Evolutionary conservation across 495 filamentous ascomycete genomes (phyloP), one percentile per base, ranked within the genome.

Genomic region (Opeltia flavorubescens): DNA sequence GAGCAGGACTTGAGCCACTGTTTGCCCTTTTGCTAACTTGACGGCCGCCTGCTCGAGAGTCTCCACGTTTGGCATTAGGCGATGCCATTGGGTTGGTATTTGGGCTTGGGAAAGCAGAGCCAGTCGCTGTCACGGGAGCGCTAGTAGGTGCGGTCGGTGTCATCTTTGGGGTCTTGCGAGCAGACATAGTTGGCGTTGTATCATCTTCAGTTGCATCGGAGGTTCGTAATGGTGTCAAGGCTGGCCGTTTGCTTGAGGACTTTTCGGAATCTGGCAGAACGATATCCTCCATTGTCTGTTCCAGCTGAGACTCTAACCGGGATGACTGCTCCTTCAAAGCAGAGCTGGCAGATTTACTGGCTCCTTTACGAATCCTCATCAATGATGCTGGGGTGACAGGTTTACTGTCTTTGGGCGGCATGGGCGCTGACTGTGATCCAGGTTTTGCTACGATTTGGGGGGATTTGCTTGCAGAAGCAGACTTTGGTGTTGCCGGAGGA

Each of bases 321-420:
- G 47, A 39, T 6, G 48, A 40, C 38, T 55, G 51, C 31, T 55
- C 52, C 41, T 52, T 59, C 24, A 59, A 62, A 42, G 57, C 66
- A 9, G 72, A 70, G 46, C 44, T 27, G 29, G 48, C 20, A 45
- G 54, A 56, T 52, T 56, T 64, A 20, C 54, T 59, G 17, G 55
- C 61, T 42, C 65, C 63, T 38, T 75, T 71, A 18, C 55, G 64
- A 21, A 80, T 71, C 43, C 77, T 82, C 79, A 94, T 89, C 49
- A 94, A 61, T n/a, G 85, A 87, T 13, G 86, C 84, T 0, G 86
- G 86, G 2, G 86, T 91, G 17, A 83, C 85, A 13, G 86, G 80
- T 7, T 65, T 71, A 31, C 59, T 62, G 27, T 47, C 45, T 18
- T 38, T 46, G 11, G 55, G 48, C 24, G 42, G 46, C 43, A 52